Percentiles rank a stretch among this genome's conserved stretches.
Evolutionary conservation across 164 flowering plant species (phyloP).

Genomic region (Tinospora cordifolia): DNA sequence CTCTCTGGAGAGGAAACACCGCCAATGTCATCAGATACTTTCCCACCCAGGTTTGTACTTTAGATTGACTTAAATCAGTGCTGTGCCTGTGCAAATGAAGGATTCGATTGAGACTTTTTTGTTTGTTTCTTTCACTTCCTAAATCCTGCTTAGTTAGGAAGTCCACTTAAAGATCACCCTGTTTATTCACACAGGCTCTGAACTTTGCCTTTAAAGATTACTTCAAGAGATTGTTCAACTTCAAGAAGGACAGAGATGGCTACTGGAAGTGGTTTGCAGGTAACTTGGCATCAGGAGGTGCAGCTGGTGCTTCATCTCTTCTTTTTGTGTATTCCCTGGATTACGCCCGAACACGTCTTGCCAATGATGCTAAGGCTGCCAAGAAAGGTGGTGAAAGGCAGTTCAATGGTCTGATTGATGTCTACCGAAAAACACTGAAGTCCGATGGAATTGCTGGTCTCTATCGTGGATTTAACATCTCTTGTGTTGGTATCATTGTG

Average conservation of each 20-base stretch:
- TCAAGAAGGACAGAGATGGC: slow-evolving; percentile 49
- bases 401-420: slow-evolving; percentile 43
- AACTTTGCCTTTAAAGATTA: slow-evolving; percentile 60
- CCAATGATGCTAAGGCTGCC: slow-evolving; percentile 41
- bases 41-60: slow-evolving; percentile 47
- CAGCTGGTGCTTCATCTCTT: slow-evolving; percentile 48
- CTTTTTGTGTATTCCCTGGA: slow-evolving; percentile 41
- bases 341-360: slow-evolving; percentile 40
- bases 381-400: slow-evolving; percentile 49
- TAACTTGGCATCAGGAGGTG: slow-evolving; percentile 55
- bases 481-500: slow-evolving; percentile 41
- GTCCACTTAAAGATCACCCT: background rate
- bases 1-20: slow-evolving; percentile 56
- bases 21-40: slow-evolving; percentile 56
- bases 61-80: background rate
- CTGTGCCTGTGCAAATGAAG: background rate
- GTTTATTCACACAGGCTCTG: slow-evolving; percentile 26
- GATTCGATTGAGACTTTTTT: background rate
- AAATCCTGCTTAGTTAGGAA: background rate
- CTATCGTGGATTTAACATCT: slow-evolving; percentile 47
- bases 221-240: slow-evolving; percentile 46
- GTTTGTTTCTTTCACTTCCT: background rate
- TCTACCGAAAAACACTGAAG: slow-evolving; percentile 39
- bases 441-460: slow-evolving; percentile 48
- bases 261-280: slow-evolving; percentile 56